phyloP scores from a whole-genome alignment of 139 green algal species.

The Asterochloris sp. region DNA sequence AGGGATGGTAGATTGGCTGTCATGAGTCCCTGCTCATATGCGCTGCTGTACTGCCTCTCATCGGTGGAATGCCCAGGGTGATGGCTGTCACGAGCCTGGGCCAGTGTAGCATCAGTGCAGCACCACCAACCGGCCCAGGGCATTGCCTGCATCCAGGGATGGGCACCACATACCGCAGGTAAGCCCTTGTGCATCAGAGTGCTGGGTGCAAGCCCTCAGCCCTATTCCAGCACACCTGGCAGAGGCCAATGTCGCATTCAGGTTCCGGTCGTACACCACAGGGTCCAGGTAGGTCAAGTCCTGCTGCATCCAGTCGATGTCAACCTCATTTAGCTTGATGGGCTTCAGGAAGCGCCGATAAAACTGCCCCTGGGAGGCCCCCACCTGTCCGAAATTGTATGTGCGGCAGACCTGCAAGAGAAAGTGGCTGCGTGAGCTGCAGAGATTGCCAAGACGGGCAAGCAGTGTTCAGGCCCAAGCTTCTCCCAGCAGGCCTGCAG shows the following conservation, averaged over 20 bases:
- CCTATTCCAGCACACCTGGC: background rate
- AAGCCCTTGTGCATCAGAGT: background rate
- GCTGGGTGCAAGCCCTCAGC: background rate
- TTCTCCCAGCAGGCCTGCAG: background rate
- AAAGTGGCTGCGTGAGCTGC: background rate
- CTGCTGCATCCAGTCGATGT: slow-evolving; percentile 29
- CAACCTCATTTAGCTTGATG: slow-evolving; percentile 34
- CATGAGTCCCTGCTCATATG: too few species aligned
- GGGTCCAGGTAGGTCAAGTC: slow-evolving; percentile 32
- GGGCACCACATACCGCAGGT: background rate
- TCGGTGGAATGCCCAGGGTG: too few species aligned
- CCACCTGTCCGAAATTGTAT: slow-evolving; percentile 54
- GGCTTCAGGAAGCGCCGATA: slow-evolving; percentile 34
- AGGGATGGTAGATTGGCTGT: too few species aligned
- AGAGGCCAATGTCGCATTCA: background rate
- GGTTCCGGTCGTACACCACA: background rate
- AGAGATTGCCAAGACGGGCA: slow-evolving; percentile 3
- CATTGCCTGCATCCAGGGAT: too few species aligned
- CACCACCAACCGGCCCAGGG: too few species aligned
- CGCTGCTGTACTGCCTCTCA: too few species aligned
- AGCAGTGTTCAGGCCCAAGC: background rate
- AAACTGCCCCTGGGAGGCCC: slow-evolving; percentile 38
- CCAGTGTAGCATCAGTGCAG: too few species aligned
- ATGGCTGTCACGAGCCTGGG: too few species aligned
- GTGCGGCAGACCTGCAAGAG: slow-evolving; percentile 29